A percentile compares a stretch with the other conserved stretches of the same genome.
These are phyloP conservation scores for Alternaria longipes DNA, from an alignment of 2,329 filamentous ascomycete genomes.

Conservation along the genomic window DNA sequence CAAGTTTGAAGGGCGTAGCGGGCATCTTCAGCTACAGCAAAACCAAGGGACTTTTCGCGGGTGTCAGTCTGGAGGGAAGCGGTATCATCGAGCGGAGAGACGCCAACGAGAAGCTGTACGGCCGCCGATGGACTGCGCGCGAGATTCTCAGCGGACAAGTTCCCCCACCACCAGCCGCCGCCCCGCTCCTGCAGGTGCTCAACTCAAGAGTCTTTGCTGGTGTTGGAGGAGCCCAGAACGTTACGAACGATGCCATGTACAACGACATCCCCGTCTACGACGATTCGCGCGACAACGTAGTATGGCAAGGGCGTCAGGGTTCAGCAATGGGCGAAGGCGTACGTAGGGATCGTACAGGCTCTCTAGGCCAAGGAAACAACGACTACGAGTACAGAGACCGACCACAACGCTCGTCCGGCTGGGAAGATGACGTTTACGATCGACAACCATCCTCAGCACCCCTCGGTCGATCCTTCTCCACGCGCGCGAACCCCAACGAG, in stretches of 20 bases:
- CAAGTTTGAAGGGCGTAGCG: constrained; percentile 86
- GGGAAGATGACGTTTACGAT: constrained; percentile 81
- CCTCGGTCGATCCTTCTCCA: constrained; percentile 61
- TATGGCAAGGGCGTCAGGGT: constrained; percentile 81
- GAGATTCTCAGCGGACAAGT: constrained; percentile 84
- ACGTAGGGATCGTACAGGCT: constrained; percentile 60
- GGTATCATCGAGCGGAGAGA: constrained; percentile 94
- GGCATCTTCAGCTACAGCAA: constrained; percentile 98
- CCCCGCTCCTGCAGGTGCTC: constrained; percentile 83
- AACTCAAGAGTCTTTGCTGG: constrained; percentile 87
- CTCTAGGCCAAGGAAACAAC: constrained; percentile 45
- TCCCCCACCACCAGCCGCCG: constrained; percentile 79
- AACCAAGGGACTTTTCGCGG: constrained; percentile 96
- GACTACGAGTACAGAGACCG: constrained; percentile 64
- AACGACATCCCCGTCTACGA: constrained; percentile 94
- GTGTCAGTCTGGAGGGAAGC: constrained; percentile 91
- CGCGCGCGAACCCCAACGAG: constrained; percentile 58
- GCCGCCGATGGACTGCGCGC: constrained; percentile 78
- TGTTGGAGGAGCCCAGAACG: constrained; percentile 53
- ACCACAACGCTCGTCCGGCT: constrained; percentile 72
- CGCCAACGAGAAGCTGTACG: constrained; percentile 96
- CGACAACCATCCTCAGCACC: constrained; percentile 52
- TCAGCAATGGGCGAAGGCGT: constrained; percentile 74
- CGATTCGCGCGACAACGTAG: constrained; percentile 79
- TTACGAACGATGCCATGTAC: constrained; percentile 63